Conservation (phyloP, 176 grass and related monocot species). For the Carex littledalei region DNA sequence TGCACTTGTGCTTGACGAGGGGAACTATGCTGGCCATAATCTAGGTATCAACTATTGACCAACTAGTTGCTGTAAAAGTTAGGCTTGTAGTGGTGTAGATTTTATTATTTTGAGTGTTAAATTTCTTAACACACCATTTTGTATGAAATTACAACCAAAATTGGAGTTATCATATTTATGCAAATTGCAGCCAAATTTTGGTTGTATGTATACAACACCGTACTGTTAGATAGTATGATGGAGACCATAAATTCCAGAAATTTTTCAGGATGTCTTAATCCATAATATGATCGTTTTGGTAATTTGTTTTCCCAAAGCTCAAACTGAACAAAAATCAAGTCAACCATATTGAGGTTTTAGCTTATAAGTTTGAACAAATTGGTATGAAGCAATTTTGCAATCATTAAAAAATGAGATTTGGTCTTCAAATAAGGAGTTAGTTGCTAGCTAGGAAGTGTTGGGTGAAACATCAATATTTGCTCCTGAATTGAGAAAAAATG, state of each 20-base stretch:
- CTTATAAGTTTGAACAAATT: neutral
- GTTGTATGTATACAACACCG: neutral
- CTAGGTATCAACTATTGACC: conserved; percentile 23
- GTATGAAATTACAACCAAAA: neutral
- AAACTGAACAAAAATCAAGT: neutral
- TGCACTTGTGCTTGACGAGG: conserved; percentile 59
- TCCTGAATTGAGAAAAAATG: no score
- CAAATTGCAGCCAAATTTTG: neutral
- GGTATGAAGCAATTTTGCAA: neutral
- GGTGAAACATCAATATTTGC: neutral
- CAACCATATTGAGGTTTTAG: neutral
- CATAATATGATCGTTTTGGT: neutral
- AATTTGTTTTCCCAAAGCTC: neutral
- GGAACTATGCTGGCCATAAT: conserved; percentile 50
- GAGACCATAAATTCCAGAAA: no score
- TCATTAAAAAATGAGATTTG: neutral
- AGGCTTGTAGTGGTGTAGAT: neutral
- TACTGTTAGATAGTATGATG: neutral
- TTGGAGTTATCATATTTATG: neutral
- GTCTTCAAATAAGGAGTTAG: no score
- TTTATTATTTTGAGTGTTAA: neutral
- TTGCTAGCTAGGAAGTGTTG: no score
- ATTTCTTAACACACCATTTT: neutral
- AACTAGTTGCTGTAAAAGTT: neutral
- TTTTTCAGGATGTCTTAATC: no score